Percentiles rank a stretch among this genome's conserved stretches.
Evolutionary conservation across 805 yeast genomes (phyloP).

Genomic region (Peterozyma xylosa): DNA sequence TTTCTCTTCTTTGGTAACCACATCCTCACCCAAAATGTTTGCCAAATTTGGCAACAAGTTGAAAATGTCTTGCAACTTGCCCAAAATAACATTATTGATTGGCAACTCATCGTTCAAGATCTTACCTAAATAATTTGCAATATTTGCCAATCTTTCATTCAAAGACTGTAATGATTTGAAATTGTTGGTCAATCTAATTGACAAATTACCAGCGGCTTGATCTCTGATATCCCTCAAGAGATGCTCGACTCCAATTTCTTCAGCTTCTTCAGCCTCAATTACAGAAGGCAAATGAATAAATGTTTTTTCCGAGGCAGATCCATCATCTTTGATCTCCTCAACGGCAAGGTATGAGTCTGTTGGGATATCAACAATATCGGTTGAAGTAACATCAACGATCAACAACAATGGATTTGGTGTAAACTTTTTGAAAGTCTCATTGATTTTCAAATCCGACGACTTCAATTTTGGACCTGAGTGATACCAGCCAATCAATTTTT

Average conservation of each 20-base stretch:
- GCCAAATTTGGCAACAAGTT: slow-evolving; percentile 81
- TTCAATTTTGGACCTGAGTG: slow-evolving; percentile 94
- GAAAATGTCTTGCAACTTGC: slow-evolving; percentile 90
- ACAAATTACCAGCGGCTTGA: slow-evolving; percentile 90
- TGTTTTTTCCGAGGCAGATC: slow-evolving; percentile 85
- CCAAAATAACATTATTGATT: slow-evolving; percentile 82
- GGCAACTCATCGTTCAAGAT: slow-evolving; percentile 71
- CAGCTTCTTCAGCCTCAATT: slow-evolving; percentile 98
- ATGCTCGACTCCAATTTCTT: slow-evolving; percentile 98
- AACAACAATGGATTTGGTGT: slow-evolving; percentile 74
- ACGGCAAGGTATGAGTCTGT: slow-evolving; percentile 92
- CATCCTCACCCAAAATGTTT: slow-evolving; percentile 12
- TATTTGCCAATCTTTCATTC: slow-evolving; percentile 69
- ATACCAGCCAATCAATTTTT: slow-evolving; percentile 97
- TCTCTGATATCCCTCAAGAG: slow-evolving; percentile 89
- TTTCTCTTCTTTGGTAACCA: slow-evolving; percentile 7
- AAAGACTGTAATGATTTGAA: slow-evolving; percentile 83
- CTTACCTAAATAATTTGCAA: slow-evolving; percentile 68
- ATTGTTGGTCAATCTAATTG: slow-evolving; percentile 83
- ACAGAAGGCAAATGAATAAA: slow-evolving; percentile 79
- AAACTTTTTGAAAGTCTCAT: slow-evolving; percentile 81
- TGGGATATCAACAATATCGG: slow-evolving; percentile 76
- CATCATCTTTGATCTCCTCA: slow-evolving; percentile 95
- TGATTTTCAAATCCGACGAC: slow-evolving; percentile 83
- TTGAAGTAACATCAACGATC: slow-evolving; percentile 86